Conservation (phyloP, 352 stramenopile genomes). For the Phytophthora brassicae region DNA sequence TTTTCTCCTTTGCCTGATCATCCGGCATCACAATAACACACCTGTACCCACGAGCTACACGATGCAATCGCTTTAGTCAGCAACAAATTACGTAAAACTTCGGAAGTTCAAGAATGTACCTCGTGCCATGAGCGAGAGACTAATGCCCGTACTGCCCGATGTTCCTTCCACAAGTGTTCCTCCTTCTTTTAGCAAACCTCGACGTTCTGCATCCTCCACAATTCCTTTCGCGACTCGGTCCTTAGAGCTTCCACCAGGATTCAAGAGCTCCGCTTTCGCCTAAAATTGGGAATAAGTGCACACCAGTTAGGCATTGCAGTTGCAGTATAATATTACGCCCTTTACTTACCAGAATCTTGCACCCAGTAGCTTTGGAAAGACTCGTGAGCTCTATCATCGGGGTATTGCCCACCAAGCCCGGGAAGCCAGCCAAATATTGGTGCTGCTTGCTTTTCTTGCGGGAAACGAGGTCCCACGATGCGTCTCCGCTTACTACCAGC, state of each 20-base stretch:
- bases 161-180: constrained; percentile 97
- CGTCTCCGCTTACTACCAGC: constrained; percentile 22
- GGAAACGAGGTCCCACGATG: constrained; percentile 14
- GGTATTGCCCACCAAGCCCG: constrained; percentile 92
- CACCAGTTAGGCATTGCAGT: background rate
- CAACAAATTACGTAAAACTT: background rate
- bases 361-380: constrained; percentile 90
- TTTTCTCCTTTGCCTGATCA: constrained; percentile 95
- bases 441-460: constrained; percentile 31
- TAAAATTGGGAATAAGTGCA: constrained; percentile 14
- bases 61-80: constrained; percentile 1
- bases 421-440: constrained; percentile 48
- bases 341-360: constrained; percentile 77
- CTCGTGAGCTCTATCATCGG: constrained; percentile 90
- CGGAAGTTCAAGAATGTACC: constrained; percentile 33
- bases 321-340: background rate
- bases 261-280: constrained; percentile 96
- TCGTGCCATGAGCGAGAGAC: constrained; percentile 92
- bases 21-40: constrained; percentile 98
- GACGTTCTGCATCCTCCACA: constrained; percentile 91
- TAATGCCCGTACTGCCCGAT: constrained; percentile 97
- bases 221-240: constrained; percentile 96
- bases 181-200: constrained; percentile 84
- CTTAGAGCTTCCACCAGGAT: constrained; percentile 97
- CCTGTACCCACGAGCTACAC: constrained; percentile 89